Evolutionary conservation across 225 moss, liverwort and hornwort genomes (phyloP).

Genomic region (Straminergon stramineum): DNA sequence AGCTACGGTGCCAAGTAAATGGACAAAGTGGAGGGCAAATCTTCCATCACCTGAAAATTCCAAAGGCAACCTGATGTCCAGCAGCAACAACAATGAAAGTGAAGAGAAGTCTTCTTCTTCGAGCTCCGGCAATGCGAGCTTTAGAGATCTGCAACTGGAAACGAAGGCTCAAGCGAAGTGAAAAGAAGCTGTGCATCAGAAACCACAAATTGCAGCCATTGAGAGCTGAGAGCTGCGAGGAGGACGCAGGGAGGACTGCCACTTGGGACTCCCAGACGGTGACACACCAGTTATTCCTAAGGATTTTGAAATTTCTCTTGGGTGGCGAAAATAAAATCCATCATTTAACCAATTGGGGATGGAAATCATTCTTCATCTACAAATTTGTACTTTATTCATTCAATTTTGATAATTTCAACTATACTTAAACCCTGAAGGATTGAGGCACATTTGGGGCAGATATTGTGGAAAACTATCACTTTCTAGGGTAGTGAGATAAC

Average conservation of each 20-base stretch:
- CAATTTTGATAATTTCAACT: neutral
- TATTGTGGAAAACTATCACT: neutral
- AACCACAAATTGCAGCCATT: neutral
- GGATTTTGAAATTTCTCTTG: neutral
- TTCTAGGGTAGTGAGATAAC: too few relatives aligned
- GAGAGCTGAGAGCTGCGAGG: neutral
- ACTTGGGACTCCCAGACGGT: neutral
- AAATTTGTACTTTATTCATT: neutral
- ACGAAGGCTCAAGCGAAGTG: neutral
- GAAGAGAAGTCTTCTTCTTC: neutral
- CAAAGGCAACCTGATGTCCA: too few relatives aligned
- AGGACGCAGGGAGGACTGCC: neutral
- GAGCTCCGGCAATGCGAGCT: neutral
- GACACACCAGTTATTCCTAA: neutral
- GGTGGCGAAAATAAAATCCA: neutral
- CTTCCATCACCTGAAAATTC: neutral
- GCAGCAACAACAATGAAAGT: neutral
- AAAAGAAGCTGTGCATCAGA: too few relatives aligned
- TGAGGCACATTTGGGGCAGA: fast-evolving
- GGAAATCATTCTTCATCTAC: neutral
- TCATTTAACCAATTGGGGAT: neutral
- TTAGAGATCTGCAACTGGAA: neutral
- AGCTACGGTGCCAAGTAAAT: too few relatives aligned
- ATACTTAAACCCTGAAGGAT: fast-evolving
- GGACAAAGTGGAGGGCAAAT: neutral